Conservation (phyloP, 2,329 filamentous ascomycete genomes). For the Xylariaceae sp. region DNA sequence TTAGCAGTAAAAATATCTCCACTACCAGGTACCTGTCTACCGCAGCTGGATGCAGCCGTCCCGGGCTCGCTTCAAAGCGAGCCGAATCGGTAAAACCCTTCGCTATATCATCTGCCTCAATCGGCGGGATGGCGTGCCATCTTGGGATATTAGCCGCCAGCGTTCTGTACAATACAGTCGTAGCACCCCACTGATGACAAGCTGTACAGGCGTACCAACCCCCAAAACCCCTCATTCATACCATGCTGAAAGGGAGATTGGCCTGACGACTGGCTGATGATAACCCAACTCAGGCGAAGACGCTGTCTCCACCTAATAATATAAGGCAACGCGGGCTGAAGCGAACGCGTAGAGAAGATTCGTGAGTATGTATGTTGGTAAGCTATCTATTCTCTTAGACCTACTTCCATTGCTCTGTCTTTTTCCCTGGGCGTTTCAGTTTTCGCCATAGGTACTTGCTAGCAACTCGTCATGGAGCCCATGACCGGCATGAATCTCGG, state of each 20-base stretch:
- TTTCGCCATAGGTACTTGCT: background rate
- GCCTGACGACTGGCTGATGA: too few relatives aligned
- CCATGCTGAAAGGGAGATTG: too few relatives aligned
- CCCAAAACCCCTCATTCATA: constrained; percentile 18
- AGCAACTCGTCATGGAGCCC: constrained; percentile 18
- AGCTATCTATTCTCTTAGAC: constrained; percentile 1
- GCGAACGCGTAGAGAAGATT: background rate
- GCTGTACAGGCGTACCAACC: constrained; percentile 7
- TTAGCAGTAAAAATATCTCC: too few relatives aligned
- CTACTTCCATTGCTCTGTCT: background rate
- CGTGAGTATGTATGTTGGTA: too few relatives aligned
- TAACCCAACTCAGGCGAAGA: too few relatives aligned
- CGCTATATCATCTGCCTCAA: constrained; percentile 6
- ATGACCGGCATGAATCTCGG: constrained; percentile 41
- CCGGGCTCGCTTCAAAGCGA: constrained; percentile 18
- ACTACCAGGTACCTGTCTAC: too few relatives aligned
- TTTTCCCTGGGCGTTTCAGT: constrained; percentile 1
- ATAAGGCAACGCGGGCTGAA: background rate
- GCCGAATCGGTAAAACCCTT: constrained; percentile 18
- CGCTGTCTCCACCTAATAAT: background rate
- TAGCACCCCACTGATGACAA: constrained; percentile 8
- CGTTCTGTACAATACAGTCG: constrained; percentile 17
- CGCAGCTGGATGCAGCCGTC: background rate
- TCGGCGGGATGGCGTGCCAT: constrained; percentile 21
- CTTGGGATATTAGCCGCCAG: constrained; percentile 26